Evolutionary conservation across 2,329 filamentous ascomycete genomes (phyloP).

Genomic region (Epichloe gansuensis): DNA sequence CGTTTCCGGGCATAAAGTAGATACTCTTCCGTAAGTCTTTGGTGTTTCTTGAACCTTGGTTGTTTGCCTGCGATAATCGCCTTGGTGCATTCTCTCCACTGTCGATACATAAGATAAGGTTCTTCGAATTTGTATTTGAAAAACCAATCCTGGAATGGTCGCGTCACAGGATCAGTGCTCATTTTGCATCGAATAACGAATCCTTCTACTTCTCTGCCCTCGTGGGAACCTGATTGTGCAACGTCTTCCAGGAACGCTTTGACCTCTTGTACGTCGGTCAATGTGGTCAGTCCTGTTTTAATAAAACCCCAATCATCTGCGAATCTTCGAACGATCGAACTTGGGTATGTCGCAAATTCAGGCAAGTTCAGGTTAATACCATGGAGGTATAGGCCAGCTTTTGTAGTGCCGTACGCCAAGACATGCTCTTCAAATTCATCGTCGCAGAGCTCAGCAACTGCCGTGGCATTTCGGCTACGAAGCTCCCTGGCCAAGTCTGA

Average conservation of each 20-base stretch:
- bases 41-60: conserved; percentile 75
- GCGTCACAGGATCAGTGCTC: conserved; percentile 33
- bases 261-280: conserved; percentile 61
- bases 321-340: conserved; percentile 73
- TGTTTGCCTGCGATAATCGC: conserved; percentile 62
- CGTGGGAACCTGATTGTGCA: conserved; percentile 79
- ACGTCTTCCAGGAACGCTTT: conserved; percentile 71
- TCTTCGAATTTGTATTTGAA: conserved; percentile 99
- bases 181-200: conserved; percentile 88
- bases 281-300: conserved; percentile 68
- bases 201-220: conserved; percentile 86
- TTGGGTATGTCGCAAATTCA: conserved; percentile 76
- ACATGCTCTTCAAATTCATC: conserved; percentile 96
- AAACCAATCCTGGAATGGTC: conserved; percentile 81
- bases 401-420: conserved; percentile 69
- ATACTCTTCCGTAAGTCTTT: conserved; percentile 83
- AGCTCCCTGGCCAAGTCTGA: conserved; percentile 66
- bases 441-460: conserved; percentile 91
- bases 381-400: conserved; percentile 85
- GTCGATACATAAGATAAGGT: conserved; percentile 95
- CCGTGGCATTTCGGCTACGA: conserved; percentile 73
- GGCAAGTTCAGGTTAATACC: conserved; percentile 95
- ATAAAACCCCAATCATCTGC: conserved; percentile 89
- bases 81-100: conserved; percentile 97
- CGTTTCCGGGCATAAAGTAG: conserved; percentile 65